Evolutionary conservation across 129 eudicot genomes (phyloP).

Genomic region (Apium graveolens): DNA sequence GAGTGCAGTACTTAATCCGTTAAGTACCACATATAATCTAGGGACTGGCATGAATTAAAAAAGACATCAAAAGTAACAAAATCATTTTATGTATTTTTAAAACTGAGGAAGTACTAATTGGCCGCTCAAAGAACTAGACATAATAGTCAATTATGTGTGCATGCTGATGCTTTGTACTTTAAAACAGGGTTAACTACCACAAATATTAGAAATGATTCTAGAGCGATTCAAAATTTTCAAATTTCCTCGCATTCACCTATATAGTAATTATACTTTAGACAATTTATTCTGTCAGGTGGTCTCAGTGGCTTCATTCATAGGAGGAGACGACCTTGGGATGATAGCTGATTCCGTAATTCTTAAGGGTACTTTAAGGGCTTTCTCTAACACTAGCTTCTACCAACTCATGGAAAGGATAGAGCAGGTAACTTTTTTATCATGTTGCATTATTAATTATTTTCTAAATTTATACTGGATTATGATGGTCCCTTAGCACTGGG

Average conservation of each 20-base stretch:
- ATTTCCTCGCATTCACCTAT: not conserved
- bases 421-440: not conserved
- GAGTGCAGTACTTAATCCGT: not conserved
- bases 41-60: not conserved
- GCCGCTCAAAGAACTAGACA: not conserved
- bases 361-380: slow-evolving; percentile 81
- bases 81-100: not conserved
- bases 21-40: not conserved
- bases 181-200: not conserved
- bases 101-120: not conserved
- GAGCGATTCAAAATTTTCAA: not conserved
- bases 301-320: slow-evolving; percentile 61
- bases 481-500: not conserved
- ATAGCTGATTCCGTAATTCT: slow-evolving; percentile 44
- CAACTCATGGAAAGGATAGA: slow-evolving; percentile 60
- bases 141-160: not conserved
- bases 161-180: not conserved
- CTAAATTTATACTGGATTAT: not conserved
- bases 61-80: not conserved
- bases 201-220: not conserved
- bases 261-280: not conserved
- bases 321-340: slow-evolving; percentile 32
- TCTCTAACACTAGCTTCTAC: slow-evolving; percentile 61
- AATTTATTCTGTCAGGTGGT: slow-evolving; percentile 44
- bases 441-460: not conserved